These are phyloP conservation scores for Aspergillus spinulosporus DNA, from an alignment of 2,329 filamentous ascomycete species.

Conservation along the genomic window DNA sequence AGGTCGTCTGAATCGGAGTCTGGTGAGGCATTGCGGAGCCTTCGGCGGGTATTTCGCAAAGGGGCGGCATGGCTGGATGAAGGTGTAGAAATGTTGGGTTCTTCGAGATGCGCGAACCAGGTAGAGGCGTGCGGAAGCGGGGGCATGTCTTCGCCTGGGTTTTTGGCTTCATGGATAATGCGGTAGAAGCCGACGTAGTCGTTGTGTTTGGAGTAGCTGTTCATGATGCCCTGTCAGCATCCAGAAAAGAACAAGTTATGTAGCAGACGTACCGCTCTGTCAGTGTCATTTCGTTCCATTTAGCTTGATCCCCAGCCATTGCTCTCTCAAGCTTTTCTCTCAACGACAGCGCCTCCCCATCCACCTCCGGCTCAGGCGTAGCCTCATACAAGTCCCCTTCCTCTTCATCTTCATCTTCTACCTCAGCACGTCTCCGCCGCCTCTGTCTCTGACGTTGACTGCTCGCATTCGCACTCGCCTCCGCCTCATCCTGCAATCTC, in stretches of 20 bases:
- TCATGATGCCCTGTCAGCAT: not conserved
- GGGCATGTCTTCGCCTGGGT: conserved; percentile 54
- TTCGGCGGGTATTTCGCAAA: conserved; percentile 21
- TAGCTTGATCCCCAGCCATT: conserved; percentile 32
- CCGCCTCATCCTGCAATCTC: conserved; percentile 44
- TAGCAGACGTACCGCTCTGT: conserved; percentile 40
- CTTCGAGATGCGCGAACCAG: conserved; percentile 61
- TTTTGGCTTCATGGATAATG: conserved; percentile 61
- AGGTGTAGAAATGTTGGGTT: conserved; percentile 20
- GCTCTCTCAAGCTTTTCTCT: conserved; percentile 38
- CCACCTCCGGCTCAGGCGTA: conserved; percentile 37
- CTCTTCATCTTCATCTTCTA: conserved; percentile 26
- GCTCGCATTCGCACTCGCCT: conserved; percentile 26
- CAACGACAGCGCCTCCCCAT: conserved; percentile 30
- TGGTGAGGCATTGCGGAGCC: conserved; percentile 23
- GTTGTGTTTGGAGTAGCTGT: conserved; percentile 59
- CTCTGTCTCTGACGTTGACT: conserved; percentile 34
- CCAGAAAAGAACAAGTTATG: conserved; percentile 21
- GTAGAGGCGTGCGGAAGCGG: conserved; percentile 57
- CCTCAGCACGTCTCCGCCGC: conserved; percentile 22
- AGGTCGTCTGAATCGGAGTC: conserved; percentile 44
- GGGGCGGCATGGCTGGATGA: conserved; percentile 3
- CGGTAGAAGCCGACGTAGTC: conserved; percentile 62
- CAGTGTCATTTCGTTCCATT: conserved; percentile 43
- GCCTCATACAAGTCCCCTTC: conserved; percentile 43